Evolutionary conservation across 1,284 basidiomycete genomes (phyloP), one percentile per base, ranked within the genome.

Genomic region (Ceratobasidium papillatum): DNA sequence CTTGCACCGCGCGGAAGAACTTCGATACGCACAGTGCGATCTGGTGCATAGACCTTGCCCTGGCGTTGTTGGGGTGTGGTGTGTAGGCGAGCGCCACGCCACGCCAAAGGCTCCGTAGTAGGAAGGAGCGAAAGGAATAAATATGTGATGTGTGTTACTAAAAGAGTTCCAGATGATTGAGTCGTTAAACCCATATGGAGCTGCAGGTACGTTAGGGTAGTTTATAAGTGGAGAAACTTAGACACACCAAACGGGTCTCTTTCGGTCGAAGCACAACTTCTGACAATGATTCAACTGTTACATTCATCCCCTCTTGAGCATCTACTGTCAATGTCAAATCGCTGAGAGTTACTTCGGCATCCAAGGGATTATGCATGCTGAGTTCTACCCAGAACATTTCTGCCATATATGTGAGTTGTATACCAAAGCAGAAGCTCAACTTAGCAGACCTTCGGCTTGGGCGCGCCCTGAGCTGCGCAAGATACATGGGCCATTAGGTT

Each of bases 341-440:
- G 0, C 88, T 85, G 30, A 94, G 79, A 61, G 85, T 88, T 19
- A 94, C 84, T 69, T 92, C 91, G 8, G 90, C 85, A 75, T 91
- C 86, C 45, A 94, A 81, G 11, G 92, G 91, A 80, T 94, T 94
- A 52, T 82, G 84, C 75, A 94, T 74, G 8, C 84, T 84, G 27
- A 94, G 78, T 77, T 94, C 92, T 36, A 94, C 83, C 89, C 90
- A 93, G 79, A 94, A 93, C 2, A 83, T 82, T 81, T 94, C 93
- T 94, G 77, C 19, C 76, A 66, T 64, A 43, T 12, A 30, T 25
- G 32, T 71, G 17, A 69, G 72, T 49, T 25, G 49, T 54, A 59
- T 56, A 76, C n/a, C 52, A 17, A 58, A 34, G 74, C 14, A 2
- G 25, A 25, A 7, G 19, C 5, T 38, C n/a, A n/a, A 17, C 17